phyloP scores from a whole-genome alignment of 768 basidiomycete genomes.

The Kwoniella heveanensis region DNA sequence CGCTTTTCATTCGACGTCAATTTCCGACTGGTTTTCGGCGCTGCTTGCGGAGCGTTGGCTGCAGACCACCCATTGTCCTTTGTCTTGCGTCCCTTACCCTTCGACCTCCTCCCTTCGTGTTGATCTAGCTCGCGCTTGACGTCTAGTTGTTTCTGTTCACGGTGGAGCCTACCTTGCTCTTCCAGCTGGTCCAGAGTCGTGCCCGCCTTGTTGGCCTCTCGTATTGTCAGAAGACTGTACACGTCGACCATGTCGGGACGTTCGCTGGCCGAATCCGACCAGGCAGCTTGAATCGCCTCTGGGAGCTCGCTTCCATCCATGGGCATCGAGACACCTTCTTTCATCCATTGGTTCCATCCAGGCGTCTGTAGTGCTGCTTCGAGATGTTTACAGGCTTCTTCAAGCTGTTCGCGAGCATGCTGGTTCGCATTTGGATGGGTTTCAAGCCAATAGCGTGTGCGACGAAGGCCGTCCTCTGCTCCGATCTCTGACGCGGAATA shows the following conservation, averaged over 20 bases:
- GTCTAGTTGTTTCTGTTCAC: conserved; percentile 12
- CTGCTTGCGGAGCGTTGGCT: conserved; percentile 22
- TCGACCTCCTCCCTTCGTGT: conserved; percentile 3
- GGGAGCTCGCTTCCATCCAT: conserved; percentile 28
- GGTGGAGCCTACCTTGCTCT: conserved; percentile 18
- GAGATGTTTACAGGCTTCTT: conserved; percentile 30
- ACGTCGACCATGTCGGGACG: conserved; percentile 27
- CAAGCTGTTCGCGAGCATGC: conserved; percentile 15
- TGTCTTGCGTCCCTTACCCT: conserved; percentile 11
- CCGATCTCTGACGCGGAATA: conserved; percentile 37
- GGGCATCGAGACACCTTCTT: conserved; percentile 29
- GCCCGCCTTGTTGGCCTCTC: conserved; percentile 26
- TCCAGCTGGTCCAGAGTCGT: conserved; percentile 18
- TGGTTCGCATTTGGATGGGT: conserved; percentile 10
- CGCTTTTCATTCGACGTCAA: neutral
- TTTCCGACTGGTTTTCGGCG: neutral
- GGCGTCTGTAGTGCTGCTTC: conserved; percentile 26
- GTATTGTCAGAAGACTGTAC: conserved; percentile 20
- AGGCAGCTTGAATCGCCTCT: conserved; percentile 19
- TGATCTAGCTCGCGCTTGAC: conserved; percentile 5
- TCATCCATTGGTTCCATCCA: conserved; percentile 47
- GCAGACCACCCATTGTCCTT: conserved; percentile 9
- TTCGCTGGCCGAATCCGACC: conserved; percentile 34
- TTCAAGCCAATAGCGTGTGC: conserved; percentile 21
- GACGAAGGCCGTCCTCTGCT: conserved; percentile 16